Percentiles rank a stretch among this genome's conserved stretches.
Evolutionary conservation across 805 yeast species (phyloP).

Genomic region (Starmera pachycereana): DNA sequence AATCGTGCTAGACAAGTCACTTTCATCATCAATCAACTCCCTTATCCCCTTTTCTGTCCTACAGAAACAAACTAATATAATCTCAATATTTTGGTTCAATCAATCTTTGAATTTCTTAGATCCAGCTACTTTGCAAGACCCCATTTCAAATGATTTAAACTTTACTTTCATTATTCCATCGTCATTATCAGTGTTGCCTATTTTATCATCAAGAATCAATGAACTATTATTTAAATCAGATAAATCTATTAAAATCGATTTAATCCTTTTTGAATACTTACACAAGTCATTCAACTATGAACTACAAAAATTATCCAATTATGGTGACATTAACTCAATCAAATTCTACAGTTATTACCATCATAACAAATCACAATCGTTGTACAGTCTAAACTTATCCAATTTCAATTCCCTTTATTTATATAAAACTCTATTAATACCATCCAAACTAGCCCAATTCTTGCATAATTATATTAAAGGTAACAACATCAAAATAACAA

Average conservation of each 20-base stretch:
- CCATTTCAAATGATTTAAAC: not conserved
- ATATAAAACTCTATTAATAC: constrained; percentile 21
- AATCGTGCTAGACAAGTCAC: constrained; percentile 27
- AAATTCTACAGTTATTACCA: constrained; percentile 10
- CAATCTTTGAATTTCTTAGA: constrained; percentile 8
- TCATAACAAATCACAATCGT: constrained; percentile 1
- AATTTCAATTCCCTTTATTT: constrained; percentile 27
- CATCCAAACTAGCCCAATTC: constrained; percentile 23
- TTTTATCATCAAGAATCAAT: constrained; percentile 9
- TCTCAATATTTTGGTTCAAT: constrained; percentile 36
- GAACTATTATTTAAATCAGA: constrained; percentile 7
- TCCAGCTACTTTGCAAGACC: constrained; percentile 1
- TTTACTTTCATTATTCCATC: constrained; percentile 19
- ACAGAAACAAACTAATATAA: constrained; percentile 39
- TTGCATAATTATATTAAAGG: constrained; percentile 35
- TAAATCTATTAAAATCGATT: constrained; percentile 7
- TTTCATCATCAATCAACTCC: constrained; percentile 41
- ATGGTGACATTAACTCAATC: constrained; percentile 11
- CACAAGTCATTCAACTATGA: constrained; percentile 24
- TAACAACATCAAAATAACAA: constrained; percentile 35
- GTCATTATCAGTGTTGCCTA: constrained; percentile 6
- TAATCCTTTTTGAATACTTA: constrained; percentile 27
- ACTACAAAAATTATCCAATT: constrained; percentile 15
- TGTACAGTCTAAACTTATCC: constrained; percentile 7
- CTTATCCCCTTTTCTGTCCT: constrained; percentile 46